phyloP scores from a whole-genome alignment of 768 basidiomycete species.

The Suillus alpinus region DNA sequence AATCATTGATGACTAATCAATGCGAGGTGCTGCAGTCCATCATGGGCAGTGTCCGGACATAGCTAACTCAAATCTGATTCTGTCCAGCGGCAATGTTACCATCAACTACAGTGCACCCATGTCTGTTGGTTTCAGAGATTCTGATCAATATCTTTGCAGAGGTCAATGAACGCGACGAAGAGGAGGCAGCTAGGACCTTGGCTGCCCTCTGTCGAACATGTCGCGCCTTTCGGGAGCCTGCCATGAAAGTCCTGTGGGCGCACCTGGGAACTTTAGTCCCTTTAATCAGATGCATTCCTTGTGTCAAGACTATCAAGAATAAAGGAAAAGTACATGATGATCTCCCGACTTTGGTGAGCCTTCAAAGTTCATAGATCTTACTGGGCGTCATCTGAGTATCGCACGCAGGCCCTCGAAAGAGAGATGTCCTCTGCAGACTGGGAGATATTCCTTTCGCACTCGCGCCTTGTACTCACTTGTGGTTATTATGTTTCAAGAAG shows the following conservation, averaged over 20 bases:
- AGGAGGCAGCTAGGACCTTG: conserved; percentile 2
- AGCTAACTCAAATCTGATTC: background rate
- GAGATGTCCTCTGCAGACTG: background rate
- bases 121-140: conserved; percentile 2
- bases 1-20: background rate
- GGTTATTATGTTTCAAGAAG: conserved; percentile 4
- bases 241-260: conserved; percentile 6
- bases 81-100: background rate
- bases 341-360: background rate
- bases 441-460: conserved; percentile 3
- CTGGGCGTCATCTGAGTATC: background rate
- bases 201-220: conserved; percentile 6
- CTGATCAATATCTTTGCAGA: conserved; percentile 2
- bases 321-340: background rate
- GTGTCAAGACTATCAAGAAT: background rate
- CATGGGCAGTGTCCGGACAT: too few species aligned
- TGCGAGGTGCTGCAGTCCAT: background rate
- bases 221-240: conserved; percentile 3
- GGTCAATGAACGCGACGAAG: conserved; percentile 2
- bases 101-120: background rate
- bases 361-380: background rate
- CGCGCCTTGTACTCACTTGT: background rate
- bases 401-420: background rate
- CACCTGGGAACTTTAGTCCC: conserved; percentile 1
- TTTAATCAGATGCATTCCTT: conserved; percentile 2